phyloP scores from a whole-genome alignment of 306 rosid species.

The Hylodesmum podocarpum region DNA sequence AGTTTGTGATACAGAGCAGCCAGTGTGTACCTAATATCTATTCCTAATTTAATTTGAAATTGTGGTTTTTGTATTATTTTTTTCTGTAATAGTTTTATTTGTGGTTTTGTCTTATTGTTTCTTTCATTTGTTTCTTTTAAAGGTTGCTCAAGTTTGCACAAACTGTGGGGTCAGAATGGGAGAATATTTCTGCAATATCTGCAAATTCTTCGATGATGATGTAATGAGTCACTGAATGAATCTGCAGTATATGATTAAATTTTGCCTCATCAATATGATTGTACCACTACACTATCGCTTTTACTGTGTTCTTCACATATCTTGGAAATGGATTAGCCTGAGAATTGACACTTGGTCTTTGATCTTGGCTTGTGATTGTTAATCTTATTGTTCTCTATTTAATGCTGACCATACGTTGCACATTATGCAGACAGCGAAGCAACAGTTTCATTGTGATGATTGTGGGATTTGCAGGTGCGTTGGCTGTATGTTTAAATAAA shows the following conservation, averaged over 20 bases:
- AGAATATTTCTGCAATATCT: constrained; percentile 85
- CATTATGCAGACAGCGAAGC: constrained; percentile 60
- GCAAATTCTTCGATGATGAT: constrained; percentile 94
- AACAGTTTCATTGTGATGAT: constrained; percentile 86
- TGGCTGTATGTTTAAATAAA: constrained; percentile 8
- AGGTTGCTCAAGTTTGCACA: constrained; percentile 87
- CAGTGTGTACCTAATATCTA: constrained; percentile 49
- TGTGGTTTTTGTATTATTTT: neutral
- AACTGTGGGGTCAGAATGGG: constrained; percentile 96
- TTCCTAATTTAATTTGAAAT: neutral
- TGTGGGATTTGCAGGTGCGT: constrained; percentile 97
- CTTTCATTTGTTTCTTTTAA: neutral
- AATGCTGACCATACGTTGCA: constrained; percentile 23
- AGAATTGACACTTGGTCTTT: constrained; percentile 7
- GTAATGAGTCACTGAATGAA: constrained; percentile 41
- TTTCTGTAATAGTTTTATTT: neutral
- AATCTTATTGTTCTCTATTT: neutral
- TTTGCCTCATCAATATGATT: constrained; percentile 15
- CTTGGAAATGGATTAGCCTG: constrained; percentile 7
- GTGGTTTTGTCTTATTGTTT: neutral
- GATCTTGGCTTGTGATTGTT: constrained; percentile 8
- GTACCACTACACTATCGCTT: too few relatives aligned
- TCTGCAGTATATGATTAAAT: constrained; percentile 15
- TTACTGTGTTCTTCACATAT: neutral
- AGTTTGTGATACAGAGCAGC: constrained; percentile 97